phyloP scores from a whole-genome alignment of 192 early-diverging fungal species.

The Glomus cerebriforme region DNA sequence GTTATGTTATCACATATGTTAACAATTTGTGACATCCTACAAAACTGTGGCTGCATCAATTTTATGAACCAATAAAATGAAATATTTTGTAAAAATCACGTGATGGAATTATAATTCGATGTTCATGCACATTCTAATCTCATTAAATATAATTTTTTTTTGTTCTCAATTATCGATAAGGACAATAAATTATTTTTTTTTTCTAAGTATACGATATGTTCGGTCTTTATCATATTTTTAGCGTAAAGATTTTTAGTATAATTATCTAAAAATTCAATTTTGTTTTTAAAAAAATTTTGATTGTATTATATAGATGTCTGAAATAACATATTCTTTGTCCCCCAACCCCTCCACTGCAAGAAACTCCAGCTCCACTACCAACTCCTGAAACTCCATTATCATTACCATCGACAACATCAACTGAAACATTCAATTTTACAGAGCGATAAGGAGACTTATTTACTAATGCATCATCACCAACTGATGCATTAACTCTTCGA shows the following conservation, averaged over 20 bases:
- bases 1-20: too few species aligned
- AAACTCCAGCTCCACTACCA: not conserved
- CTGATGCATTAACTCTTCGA: constrained; percentile 30
- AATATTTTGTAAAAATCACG: too few species aligned
- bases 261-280: not conserved
- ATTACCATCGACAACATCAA: not conserved
- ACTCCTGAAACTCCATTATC: not conserved
- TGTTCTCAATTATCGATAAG: too few species aligned
- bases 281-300: not conserved
- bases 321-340: not conserved
- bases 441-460: constrained; percentile 41
- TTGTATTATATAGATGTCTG: not conserved
- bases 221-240: too few species aligned
- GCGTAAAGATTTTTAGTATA: too few species aligned
- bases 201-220: too few species aligned
- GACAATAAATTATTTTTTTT: too few species aligned
- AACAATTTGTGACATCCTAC: too few species aligned
- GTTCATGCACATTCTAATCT: not conserved
- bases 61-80: too few species aligned
- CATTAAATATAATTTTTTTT: too few species aligned
- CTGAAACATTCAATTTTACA: constrained; percentile 27
- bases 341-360: not conserved
- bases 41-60: too few species aligned
- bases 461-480: constrained; percentile 1
- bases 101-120: not conserved